These are phyloP conservation scores for Luffa acutangula DNA, from an alignment of 306 rosid genomes.

Conservation along the genomic window DNA sequence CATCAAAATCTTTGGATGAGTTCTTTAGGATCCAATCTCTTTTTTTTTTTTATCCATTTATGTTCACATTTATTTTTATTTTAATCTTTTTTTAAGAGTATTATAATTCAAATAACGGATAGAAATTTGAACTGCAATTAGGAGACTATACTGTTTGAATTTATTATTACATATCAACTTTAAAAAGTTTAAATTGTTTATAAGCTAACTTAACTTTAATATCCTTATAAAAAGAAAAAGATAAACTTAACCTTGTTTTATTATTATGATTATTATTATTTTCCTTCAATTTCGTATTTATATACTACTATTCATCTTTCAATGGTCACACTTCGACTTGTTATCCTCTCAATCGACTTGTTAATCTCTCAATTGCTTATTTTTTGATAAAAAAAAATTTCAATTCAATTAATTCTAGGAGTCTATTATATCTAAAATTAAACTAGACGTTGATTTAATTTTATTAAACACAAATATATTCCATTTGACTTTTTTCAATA, in stretches of 20 bases:
- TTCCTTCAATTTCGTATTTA: neutral
- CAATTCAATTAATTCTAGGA: no score
- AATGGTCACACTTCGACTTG: neutral
- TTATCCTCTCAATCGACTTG: neutral
- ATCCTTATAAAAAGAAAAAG: neutral
- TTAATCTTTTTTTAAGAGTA: neutral
- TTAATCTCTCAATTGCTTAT: neutral
- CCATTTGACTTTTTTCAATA: no score
- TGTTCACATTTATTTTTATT: neutral
- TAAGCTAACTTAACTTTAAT: neutral
- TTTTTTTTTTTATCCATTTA: neutral
- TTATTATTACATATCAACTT: neutral
- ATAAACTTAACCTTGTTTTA: neutral
- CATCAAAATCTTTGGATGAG: neutral
- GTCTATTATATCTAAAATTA: no score
- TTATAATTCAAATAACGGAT: neutral
- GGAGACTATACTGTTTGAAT: neutral
- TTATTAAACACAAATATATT: no score
- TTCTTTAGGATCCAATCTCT: neutral
- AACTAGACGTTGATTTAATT: no score
- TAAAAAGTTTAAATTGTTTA: neutral
- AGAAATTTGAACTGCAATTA: no score
- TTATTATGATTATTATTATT: no score
- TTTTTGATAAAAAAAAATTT: no score
- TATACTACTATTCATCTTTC: neutral